Conservation (phyloP, 371 early-diverging fungal genomes). For the Choanephora cucurbitarum region DNA sequence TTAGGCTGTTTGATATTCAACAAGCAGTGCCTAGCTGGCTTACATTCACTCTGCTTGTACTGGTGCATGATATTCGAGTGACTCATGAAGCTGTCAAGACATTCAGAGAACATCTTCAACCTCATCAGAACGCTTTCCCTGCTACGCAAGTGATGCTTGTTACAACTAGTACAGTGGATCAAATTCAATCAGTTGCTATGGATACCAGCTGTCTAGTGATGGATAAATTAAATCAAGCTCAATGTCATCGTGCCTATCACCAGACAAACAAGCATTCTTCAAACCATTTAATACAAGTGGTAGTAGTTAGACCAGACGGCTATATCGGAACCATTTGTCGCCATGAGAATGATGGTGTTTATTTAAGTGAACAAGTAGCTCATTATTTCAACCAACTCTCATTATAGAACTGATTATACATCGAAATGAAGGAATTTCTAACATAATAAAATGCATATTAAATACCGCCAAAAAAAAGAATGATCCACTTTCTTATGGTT, state of each 20-base stretch:
- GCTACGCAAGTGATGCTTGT: constrained; percentile 20
- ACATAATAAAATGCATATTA: no score
- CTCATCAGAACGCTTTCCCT: constrained; percentile 2
- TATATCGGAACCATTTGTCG: constrained; percentile 38
- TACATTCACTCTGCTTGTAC: constrained; percentile 32
- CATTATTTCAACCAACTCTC: constrained; percentile 11
- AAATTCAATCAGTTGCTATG: constrained; percentile 9
- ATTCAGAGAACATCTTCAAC: not conserved
- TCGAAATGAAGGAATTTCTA: no score
- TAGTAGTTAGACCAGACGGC: constrained; percentile 43
- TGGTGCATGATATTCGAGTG: constrained; percentile 32
- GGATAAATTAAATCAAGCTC: constrained; percentile 47
- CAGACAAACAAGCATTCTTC: constrained; percentile 2
- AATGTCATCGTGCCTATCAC: constrained; percentile 40
- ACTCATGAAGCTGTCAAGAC: constrained; percentile 16
- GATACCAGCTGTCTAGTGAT: constrained; percentile 31
- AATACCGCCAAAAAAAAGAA: no score
- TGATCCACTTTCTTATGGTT: no score
- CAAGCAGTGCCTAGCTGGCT: constrained; percentile 23
- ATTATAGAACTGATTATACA: no score
- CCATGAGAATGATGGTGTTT: constrained; percentile 9
- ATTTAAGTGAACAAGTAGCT: constrained; percentile 13
- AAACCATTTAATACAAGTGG: constrained; percentile 18
- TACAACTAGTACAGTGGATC: constrained; percentile 40
- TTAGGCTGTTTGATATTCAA: constrained; percentile 30